Conservation (phyloP, 495 filamentous ascomycete species). For the Clavariopsis aquatica region DNA sequence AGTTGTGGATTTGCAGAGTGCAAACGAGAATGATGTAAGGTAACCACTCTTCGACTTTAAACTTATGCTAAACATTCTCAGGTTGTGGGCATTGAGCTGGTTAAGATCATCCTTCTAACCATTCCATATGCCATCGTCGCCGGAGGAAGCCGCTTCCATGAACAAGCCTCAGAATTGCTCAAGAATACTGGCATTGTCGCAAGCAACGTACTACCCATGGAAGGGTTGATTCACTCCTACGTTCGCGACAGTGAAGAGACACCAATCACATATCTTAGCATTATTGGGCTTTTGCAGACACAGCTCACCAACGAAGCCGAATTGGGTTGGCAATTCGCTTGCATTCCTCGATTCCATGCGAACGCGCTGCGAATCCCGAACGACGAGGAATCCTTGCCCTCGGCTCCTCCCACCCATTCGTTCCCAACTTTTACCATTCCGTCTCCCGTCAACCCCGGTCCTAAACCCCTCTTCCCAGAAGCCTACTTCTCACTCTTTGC, state of each 20-base stretch:
- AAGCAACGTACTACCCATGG: slow-evolving; percentile 75
- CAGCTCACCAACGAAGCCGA: slow-evolving; percentile 74
- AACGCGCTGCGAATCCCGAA: slow-evolving; percentile 43
- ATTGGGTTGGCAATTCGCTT: slow-evolving; percentile 72
- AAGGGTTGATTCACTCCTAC: slow-evolving; percentile 82
- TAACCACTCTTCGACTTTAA: background rate
- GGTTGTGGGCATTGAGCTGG: slow-evolving; percentile 82
- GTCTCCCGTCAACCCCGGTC: slow-evolving; percentile 68
- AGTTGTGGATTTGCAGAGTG: slow-evolving; percentile 85
- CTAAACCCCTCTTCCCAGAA: slow-evolving; percentile 81
- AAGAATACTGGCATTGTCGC: slow-evolving; percentile 92
- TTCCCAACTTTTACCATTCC: slow-evolving; percentile 77
- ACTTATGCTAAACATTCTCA: slow-evolving; percentile 13
- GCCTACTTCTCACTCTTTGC: slow-evolving; percentile 90
- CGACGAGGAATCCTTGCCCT: slow-evolving; percentile 20
- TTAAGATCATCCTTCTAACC: slow-evolving; percentile 91
- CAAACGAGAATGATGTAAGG: slow-evolving; percentile 85
- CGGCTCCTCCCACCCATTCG: slow-evolving; percentile 58
- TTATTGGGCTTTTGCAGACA: slow-evolving; percentile 81
- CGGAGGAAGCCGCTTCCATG: slow-evolving; percentile 62
- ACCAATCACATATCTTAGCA: slow-evolving; percentile 59
- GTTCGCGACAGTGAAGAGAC: slow-evolving; percentile 55
- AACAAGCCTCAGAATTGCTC: slow-evolving; percentile 73
- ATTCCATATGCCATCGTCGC: slow-evolving; percentile 88
- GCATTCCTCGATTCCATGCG: slow-evolving; percentile 83